These are phyloP conservation scores for Talaromyces marneffei DNA, from an alignment of 2,329 filamentous ascomycete species.

Conservation along the genomic window DNA sequence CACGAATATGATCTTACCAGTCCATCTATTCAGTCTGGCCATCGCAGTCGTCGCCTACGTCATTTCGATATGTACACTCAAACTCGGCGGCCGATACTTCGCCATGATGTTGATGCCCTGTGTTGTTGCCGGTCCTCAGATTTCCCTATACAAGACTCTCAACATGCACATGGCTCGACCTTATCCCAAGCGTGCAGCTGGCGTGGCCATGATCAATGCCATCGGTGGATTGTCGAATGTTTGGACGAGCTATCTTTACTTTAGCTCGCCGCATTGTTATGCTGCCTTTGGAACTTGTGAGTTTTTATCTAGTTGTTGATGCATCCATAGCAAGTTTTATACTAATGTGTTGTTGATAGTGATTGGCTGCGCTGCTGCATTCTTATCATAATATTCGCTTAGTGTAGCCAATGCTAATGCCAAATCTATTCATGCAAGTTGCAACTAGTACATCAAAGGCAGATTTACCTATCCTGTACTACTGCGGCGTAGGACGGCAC, in stretches of 20 bases:
- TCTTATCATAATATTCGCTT: slow-evolving; percentile 5
- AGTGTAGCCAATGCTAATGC: too few species aligned
- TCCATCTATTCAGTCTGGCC: neutral
- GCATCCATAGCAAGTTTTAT: neutral
- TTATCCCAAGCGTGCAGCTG: slow-evolving; percentile 35
- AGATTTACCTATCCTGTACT: too few species aligned
- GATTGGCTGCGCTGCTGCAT: slow-evolving; percentile 1
- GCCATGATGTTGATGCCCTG: slow-evolving; percentile 20
- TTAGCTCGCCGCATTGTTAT: slow-evolving; percentile 8
- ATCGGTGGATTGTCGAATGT: slow-evolving; percentile 19
- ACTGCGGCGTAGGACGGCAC: too few species aligned
- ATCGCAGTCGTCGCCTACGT: neutral
- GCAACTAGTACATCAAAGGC: too few species aligned
- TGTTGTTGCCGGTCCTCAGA: slow-evolving; percentile 24
- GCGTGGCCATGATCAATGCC: slow-evolving; percentile 35
- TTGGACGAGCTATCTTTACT: slow-evolving; percentile 8
- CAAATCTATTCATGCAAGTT: too few species aligned
- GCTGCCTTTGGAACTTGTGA: slow-evolving; percentile 2
- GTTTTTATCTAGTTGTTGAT: neutral
- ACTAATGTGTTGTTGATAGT: neutral
- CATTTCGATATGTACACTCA: slow-evolving; percentile 31
- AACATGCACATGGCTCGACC: slow-evolving; percentile 32
- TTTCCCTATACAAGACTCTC: slow-evolving; percentile 35
- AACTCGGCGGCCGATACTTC: slow-evolving; percentile 6
- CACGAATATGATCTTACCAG: neutral